Base-by-base conservation (phyloP, 2,329 filamentous ascomycete species). In the Blastomyces silverae region DNA sequence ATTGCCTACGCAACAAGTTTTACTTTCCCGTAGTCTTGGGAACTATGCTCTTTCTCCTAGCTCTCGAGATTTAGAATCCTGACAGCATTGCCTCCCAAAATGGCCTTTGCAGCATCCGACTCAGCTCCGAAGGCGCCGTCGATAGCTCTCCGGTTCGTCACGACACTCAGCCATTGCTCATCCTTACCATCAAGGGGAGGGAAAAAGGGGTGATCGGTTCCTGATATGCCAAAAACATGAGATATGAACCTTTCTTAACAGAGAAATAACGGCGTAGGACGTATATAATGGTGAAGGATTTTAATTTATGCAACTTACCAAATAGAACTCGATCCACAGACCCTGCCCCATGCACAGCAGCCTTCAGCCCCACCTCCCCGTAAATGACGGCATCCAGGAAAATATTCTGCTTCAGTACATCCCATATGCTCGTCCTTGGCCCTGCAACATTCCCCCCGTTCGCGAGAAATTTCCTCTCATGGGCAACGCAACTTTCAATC, bases 401-500 rank as follows among this genome's bases (percentile, higher is more conserved):
- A 57, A 96, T 84, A 78, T 96, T 94, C 67, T 86, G 87, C 71
- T 84, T 85, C 68, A 89, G 68, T 2, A 89, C 79, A 70, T 88
- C 85, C 86, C 86, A 88, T 0, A 89, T 76, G 64, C 80, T 81
- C 64, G 82, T 78, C 70, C 79, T 79, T 46, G 89, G 79, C 80
- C 82, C 79, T 82, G 77, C 85, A 81, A 87, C 65, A 83, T 73
- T 84, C 71, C 66, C 87, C 11, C 87, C 88, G 66, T 87, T 83
- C 0, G 82, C 80, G 64, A 88, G 84, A 50, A 95, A 82, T 72
- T 91, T 87, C 0, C 85, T 88, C 72, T 96, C 92, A 77, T 96
- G 92, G 65, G 86, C 76, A 63, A 96, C 87, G 73, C 92, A 96
- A 73, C 89, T 92, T 77, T 96, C 91, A 62, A 96, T 91, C 37